Evolutionary conservation across 2,329 filamentous ascomycete species (phyloP).

Genomic region (Phaeosphaeriaceae sp.): DNA sequence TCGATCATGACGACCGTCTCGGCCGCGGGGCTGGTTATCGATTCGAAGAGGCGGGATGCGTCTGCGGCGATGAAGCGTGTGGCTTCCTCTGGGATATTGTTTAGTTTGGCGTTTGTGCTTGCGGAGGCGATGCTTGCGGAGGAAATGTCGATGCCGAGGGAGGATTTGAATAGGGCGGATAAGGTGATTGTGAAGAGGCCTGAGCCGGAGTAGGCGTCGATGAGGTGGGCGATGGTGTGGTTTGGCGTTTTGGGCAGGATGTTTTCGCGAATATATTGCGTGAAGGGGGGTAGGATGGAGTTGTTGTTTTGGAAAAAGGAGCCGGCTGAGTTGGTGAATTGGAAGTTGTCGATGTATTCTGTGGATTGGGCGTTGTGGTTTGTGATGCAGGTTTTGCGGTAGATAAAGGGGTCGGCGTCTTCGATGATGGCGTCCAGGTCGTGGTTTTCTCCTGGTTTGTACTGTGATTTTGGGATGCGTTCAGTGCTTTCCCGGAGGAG

Average conservation of each 20-base stretch:
- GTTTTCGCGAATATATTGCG: slow-evolving; percentile 81
- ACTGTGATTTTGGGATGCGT: slow-evolving; percentile 61
- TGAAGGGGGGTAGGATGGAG: slow-evolving; percentile 88
- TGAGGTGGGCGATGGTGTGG: slow-evolving; percentile 75
- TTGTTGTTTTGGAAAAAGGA: slow-evolving; percentile 99
- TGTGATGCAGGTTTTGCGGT: slow-evolving; percentile 88
- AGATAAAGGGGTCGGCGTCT: slow-evolving; percentile 66
- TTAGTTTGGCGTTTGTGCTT: slow-evolving; percentile 76
- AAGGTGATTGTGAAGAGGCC: slow-evolving; percentile 97
- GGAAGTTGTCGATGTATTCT: slow-evolving; percentile 85
- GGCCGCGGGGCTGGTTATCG: slow-evolving; percentile 73
- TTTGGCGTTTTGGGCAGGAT: slow-evolving; percentile 62
- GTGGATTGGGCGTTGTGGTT: slow-evolving; percentile 81
- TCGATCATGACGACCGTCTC: slow-evolving; percentile 95
- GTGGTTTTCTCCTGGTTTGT: slow-evolving; percentile 28
- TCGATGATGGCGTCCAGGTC: slow-evolving; percentile 56
- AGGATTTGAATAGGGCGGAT: slow-evolving; percentile 77
- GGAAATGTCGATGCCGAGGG: slow-evolving; percentile 90
- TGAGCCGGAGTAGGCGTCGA: slow-evolving; percentile 97
- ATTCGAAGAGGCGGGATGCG: slow-evolving; percentile 80
- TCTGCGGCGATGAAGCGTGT: slow-evolving; percentile 90
- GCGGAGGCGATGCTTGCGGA: slow-evolving; percentile 79
- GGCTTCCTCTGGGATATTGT: slow-evolving; percentile 70
- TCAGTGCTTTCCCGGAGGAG: slow-evolving; percentile 85
- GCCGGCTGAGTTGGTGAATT: slow-evolving; percentile 89